These are phyloP conservation scores for Mycosarcoma mackinlayi DNA, from an alignment of 1,284 basidiomycete genomes.

Conservation along the genomic window DNA sequence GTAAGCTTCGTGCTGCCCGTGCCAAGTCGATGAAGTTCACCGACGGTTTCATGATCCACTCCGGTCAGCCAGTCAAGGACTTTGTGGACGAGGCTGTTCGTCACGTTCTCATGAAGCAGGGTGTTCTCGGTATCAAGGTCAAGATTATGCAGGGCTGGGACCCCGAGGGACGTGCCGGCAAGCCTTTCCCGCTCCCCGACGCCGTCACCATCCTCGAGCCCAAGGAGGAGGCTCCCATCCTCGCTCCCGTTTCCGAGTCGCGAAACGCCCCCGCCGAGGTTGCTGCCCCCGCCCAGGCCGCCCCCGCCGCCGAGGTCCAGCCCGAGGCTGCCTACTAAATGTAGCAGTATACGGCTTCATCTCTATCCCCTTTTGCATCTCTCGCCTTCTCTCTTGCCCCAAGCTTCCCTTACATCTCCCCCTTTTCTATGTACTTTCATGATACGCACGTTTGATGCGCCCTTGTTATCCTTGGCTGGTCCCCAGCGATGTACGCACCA, in stretches of 20 bases:
- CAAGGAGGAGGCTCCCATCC: constrained; percentile 73
- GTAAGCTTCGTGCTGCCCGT: constrained; percentile 99
- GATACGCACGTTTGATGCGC: constrained; percentile 4
- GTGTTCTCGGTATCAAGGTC: constrained; percentile 99
- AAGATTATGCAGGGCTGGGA: constrained; percentile 99
- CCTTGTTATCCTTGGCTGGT: constrained; percentile 7
- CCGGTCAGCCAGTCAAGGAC: constrained; percentile 95
- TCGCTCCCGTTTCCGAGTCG: constrained; percentile 65
- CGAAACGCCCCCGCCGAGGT: constrained; percentile 56
- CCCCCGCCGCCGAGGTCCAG: constrained; percentile 55
- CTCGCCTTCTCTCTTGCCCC: constrained; percentile 49
- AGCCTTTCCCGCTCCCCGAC: constrained; percentile 94
- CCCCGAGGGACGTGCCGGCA: constrained; percentile 79
- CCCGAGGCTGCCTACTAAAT: constrained; percentile 57
- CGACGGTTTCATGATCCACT: constrained; percentile 99
- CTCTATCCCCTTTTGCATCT: constrained; percentile 36
- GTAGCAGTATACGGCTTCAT: constrained; percentile 7
- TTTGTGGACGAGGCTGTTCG: constrained; percentile 98
- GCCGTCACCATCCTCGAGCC: constrained; percentile 90
- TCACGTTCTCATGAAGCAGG: constrained; percentile 97
- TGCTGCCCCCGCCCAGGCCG: constrained; percentile 43
- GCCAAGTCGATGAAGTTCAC: constrained; percentile 99
- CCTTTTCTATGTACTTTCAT: constrained; percentile 36
- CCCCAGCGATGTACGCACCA: constrained; percentile 7
- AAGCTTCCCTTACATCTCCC: constrained; percentile 42